Evolutionary conservation across 176 grass and related monocot genomes (phyloP).

Genomic region (Poa pratensis): DNA sequence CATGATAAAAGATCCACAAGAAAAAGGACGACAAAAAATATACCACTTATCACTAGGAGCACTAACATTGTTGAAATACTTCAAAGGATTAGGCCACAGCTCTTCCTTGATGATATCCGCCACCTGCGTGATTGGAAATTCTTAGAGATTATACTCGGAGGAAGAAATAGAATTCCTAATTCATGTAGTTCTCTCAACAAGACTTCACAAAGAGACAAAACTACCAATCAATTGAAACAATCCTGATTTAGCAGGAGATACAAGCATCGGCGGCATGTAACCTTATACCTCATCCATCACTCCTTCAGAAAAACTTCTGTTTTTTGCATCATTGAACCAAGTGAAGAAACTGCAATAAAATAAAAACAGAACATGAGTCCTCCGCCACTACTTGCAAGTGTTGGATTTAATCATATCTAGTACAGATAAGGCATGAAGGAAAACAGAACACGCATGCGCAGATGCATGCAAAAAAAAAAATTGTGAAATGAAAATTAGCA

Average conservation of each 20-base stretch:
- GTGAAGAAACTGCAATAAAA: conserved; percentile 68
- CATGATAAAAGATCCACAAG: conserved; percentile 5
- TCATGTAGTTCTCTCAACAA: not conserved
- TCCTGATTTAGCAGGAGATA: conserved; percentile 13
- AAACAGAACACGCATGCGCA: not conserved
- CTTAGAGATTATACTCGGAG: conserved; percentile 35
- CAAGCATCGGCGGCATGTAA: not conserved
- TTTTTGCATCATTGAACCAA: conserved; percentile 67
- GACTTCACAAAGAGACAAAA: not conserved
- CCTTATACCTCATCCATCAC: conserved; percentile 60
- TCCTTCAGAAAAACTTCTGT: conserved; percentile 47
- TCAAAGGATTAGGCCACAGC: conserved; percentile 93
- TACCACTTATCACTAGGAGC: conserved; percentile 32
- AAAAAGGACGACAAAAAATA: not conserved
- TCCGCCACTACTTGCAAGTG: too few species aligned
- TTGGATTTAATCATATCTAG: not conserved
- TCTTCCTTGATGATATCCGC: conserved; percentile 92
- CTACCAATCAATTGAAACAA: conserved; percentile 8
- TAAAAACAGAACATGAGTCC: conserved; percentile 14
- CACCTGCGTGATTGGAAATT: conserved; percentile 53
- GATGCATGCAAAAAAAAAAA: not conserved
- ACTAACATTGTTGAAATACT: conserved; percentile 93
- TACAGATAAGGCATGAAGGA: not conserved
- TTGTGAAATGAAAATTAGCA: conserved; percentile 14
- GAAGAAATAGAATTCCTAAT: conserved; percentile 1